These are phyloP conservation scores for Penicillium bovifimosum DNA, from an alignment of 495 filamentous ascomycete genomes.

Conservation along the genomic window DNA sequence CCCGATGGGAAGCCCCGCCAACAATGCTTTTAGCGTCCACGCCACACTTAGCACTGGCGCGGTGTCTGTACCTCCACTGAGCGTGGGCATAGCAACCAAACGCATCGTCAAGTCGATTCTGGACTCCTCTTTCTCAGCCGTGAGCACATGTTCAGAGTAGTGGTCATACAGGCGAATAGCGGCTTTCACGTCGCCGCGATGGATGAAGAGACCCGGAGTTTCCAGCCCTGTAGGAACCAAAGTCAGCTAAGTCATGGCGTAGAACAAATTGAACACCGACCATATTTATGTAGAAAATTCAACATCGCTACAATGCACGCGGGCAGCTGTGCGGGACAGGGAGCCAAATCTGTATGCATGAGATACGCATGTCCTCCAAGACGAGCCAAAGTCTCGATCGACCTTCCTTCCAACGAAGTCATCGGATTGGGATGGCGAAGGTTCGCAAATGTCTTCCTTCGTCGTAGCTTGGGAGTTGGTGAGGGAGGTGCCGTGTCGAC, in stretches of 20 bases:
- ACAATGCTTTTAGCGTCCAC: constrained; percentile 63
- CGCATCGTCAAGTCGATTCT: constrained; percentile 33
- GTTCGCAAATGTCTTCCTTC: constrained; percentile 34
- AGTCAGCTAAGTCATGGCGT: constrained; percentile 9
- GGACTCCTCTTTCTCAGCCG: constrained; percentile 28
- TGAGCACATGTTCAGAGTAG: constrained; percentile 35
- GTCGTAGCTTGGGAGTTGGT: constrained; percentile 47
- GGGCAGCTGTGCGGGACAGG: constrained; percentile 59
- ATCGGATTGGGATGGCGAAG: constrained; percentile 37
- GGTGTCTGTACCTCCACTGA: constrained; percentile 27
- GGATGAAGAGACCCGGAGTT: constrained; percentile 26
- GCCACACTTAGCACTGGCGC: constrained; percentile 60
- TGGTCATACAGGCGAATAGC: constrained; percentile 33
- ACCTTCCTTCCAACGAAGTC: constrained; percentile 55
- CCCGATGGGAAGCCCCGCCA: constrained; percentile 66
- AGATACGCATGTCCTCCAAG: constrained; percentile 67
- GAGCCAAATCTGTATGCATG: constrained; percentile 61
- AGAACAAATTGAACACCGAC: constrained; percentile 38
- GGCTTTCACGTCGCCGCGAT: constrained; percentile 28
- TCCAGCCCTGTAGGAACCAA: constrained; percentile 14
- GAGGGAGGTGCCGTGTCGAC: constrained; percentile 35
- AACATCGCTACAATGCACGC: constrained; percentile 70
- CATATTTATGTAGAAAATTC: constrained; percentile 59
- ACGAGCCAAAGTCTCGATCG: constrained; percentile 60
- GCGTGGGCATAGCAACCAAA: constrained; percentile 18